Base-by-base conservation (phyloP, 768 basidiomycete species). In the Tricholoma hemisulphureum region DNA sequence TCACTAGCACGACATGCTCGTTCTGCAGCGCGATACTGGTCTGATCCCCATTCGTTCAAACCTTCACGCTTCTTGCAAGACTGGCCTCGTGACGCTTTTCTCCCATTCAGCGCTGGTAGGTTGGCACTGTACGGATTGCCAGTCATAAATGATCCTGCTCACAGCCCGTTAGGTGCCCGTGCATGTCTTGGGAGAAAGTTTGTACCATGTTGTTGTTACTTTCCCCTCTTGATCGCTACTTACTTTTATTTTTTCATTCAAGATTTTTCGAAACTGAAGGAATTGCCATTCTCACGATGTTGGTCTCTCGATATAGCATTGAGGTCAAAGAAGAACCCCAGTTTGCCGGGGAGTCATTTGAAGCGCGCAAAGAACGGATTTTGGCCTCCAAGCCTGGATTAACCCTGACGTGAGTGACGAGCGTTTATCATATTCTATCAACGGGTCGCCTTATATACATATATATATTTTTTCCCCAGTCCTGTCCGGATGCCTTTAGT, bases 71-170 rank as follows among this genome's bases (percentile, higher is more conserved):
- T 83, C 71, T 66, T 83, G n/a, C 74, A 72, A 32, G 78, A 83
- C 48, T 85, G 80, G 77, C 75, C 79, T 20, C 72, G 76, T 32
- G 82, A 84, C 61, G 84, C 83, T 0, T 84, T 83, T 63, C 35
- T 81, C 24, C 81, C 83, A 3, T 84, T 83, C 63, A 81, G 78
- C 54, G 71, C 66, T 45, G 81, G 80, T 72, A 53, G 55, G 68
- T 58, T n/a, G 20, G n/a, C 34, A 24, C 58, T n/a, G 18, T 28
- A 39, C 58, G 11, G 9, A 4, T 9, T n/a, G n/a, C n/a, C 28
- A 18, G 13, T 16, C 10, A 1, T 39, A 20, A 13, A 46, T 37
- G 28, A 28, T 43, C n/a, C 52, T 43, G 26, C 52, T 49, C 31
- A 54, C 18, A 8, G 3, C 13, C 46, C n/a, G 31, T 10, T 52